Percentiles rank a stretch among this genome's conserved stretches.
These are phyloP conservation scores for Fusarium sp. DNA, from an alignment of 2,329 filamentous ascomycete genomes.

Conservation along the genomic window DNA sequence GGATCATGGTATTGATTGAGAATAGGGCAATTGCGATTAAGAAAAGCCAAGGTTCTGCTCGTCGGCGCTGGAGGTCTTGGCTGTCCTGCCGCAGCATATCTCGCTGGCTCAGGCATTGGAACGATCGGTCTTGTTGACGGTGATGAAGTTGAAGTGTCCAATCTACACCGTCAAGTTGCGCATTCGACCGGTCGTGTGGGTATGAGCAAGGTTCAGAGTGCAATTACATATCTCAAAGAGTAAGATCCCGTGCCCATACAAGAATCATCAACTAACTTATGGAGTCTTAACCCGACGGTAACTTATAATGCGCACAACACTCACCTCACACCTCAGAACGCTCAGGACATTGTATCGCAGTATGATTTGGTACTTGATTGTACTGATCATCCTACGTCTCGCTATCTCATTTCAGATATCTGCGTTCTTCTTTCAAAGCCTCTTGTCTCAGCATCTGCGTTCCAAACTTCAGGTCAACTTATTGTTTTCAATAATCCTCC, in stretches of 20 bases:
- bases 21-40: constrained; percentile 80
- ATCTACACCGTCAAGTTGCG: constrained; percentile 91
- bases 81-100: constrained; percentile 91
- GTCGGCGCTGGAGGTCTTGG: constrained; percentile 91
- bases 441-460: constrained; percentile 88
- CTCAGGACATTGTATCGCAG: constrained; percentile 71
- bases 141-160: constrained; percentile 88
- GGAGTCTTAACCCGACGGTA: constrained; percentile 78
- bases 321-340: constrained; percentile 77
- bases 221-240: constrained; percentile 69
- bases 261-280: background rate
- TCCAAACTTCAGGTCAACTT: constrained; percentile 90
- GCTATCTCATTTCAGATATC: constrained; percentile 92
- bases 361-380: constrained; percentile 95
- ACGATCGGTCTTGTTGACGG: constrained; percentile 87
- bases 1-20: background rate
- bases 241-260: constrained; percentile 48
- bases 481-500: constrained; percentile 89
- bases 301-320: constrained; percentile 71
- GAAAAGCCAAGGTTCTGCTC: constrained; percentile 77
- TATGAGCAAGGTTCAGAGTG: constrained; percentile 84
- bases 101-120: constrained; percentile 89
- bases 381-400: constrained; percentile 90
- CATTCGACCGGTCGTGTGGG: constrained; percentile 80
- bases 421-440: constrained; percentile 84